Conservation (phyloP, 176 grass and related monocot genomes). For the Cenchrus purpureus region DNA sequence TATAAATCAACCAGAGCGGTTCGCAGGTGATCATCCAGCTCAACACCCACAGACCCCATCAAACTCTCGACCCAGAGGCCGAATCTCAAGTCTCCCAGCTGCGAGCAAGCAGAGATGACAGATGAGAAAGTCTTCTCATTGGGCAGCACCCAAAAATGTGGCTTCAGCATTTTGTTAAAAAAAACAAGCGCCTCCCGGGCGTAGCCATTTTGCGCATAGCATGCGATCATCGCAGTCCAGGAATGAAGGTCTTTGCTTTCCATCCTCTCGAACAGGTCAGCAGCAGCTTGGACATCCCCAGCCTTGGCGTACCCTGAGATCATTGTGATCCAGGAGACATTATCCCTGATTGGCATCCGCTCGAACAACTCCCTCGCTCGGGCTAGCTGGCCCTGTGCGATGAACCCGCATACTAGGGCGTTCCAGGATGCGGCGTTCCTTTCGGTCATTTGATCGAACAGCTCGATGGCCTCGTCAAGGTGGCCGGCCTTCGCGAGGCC, state of each 20-base stretch:
- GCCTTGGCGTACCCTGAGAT: constrained; percentile 68
- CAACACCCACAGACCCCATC: constrained; percentile 54
- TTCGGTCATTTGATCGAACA: constrained; percentile 60
- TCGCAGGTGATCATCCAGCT: constrained; percentile 78
- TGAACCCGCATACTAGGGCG: constrained; percentile 58
- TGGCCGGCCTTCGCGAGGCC: constrained; percentile 65
- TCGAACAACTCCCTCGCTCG: constrained; percentile 70
- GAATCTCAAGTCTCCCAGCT: constrained; percentile 73
- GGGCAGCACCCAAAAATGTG: constrained; percentile 61
- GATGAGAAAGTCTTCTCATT: constrained; percentile 79
- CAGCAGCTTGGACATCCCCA: constrained; percentile 57
- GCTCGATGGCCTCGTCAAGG: constrained; percentile 42
- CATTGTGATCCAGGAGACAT: constrained; percentile 68
- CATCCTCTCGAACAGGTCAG: constrained; percentile 58
- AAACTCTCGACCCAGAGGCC: constrained; percentile 66
- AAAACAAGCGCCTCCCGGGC: constrained; percentile 59
- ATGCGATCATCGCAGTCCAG: constrained; percentile 75
- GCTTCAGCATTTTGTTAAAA: constrained; percentile 77
- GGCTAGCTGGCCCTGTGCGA: constrained; percentile 44
- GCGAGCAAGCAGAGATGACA: constrained; percentile 76
- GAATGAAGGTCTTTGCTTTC: constrained; percentile 68
- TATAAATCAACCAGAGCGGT: constrained; percentile 74
- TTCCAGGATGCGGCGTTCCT: constrained; percentile 78
- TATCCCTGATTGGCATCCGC: constrained; percentile 63
- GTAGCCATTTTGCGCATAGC: constrained; percentile 68